phyloP scores from a whole-genome alignment of 2,329 filamentous ascomycete genomes.

The Whalleya microplaca region DNA sequence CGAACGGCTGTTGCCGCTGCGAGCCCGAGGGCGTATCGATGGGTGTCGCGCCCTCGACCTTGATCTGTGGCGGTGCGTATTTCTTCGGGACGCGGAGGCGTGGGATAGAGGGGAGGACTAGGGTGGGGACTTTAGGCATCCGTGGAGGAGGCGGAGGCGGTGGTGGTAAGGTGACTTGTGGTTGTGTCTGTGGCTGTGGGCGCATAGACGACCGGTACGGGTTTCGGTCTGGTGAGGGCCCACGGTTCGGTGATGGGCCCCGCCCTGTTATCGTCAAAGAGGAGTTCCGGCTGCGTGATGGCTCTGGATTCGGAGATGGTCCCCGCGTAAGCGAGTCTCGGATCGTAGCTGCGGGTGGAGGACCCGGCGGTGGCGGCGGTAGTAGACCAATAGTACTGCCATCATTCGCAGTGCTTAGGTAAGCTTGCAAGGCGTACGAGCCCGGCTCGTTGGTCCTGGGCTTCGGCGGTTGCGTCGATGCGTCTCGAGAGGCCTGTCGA shows the following conservation, averaged over 20 bases:
- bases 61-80: constrained; percentile 44
- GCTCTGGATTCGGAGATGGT: constrained; percentile 7
- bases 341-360: constrained; percentile 16
- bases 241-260: constrained; percentile 20
- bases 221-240: constrained; percentile 11
- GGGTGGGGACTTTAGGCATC: constrained; percentile 37
- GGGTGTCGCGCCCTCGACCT: constrained; percentile 36
- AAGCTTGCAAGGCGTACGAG: constrained; percentile 42
- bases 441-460: constrained; percentile 31
- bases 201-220: background rate
- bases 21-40: constrained; percentile 13
- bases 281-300: background rate
- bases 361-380: constrained; percentile 25
- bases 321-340: constrained; percentile 16
- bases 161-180: constrained; percentile 32
- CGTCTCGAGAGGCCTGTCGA: constrained; percentile 27
- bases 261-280: constrained; percentile 7
- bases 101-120: constrained; percentile 44
- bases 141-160: constrained; percentile 26
- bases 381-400: constrained; percentile 3
- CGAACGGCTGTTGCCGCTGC: background rate
- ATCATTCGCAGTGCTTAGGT: constrained; percentile 40
- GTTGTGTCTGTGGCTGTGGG: constrained; percentile 5
- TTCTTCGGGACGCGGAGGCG: constrained; percentile 47
- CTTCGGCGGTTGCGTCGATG: constrained; percentile 20